Evolutionary conservation across 257 asterid genomes (phyloP).

Genomic region (Schizonepeta tenuifolia): DNA sequence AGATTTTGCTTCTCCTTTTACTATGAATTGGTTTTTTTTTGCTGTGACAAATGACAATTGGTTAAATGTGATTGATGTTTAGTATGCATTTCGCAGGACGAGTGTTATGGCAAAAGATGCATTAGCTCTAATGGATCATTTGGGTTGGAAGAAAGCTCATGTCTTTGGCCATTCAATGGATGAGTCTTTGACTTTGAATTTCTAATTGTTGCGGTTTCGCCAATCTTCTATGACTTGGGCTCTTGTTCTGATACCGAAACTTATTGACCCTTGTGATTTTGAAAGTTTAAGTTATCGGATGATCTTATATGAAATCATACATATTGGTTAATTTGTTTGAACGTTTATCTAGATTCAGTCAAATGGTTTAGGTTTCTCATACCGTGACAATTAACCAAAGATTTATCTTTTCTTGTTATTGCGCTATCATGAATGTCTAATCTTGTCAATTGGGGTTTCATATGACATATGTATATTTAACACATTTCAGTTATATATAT

Average conservation of each 20-base stretch:
- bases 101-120: slow-evolving; percentile 92
- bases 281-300: neutral
- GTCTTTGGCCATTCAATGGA: slow-evolving; percentile 99
- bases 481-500: neutral
- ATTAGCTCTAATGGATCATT: slow-evolving; percentile 88
- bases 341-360: slow-evolving; percentile 6
- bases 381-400: neutral
- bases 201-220: slow-evolving; percentile 39
- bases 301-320: neutral
- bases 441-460: slow-evolving; percentile 3
- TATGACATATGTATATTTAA: neutral
- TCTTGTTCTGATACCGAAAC: slow-evolving; percentile 5
- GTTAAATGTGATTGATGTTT: neutral
- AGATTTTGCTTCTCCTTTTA: slow-evolving; percentile 22
- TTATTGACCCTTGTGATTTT: slow-evolving; percentile 6
- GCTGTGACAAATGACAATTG: slow-evolving; percentile 1
- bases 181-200: slow-evolving; percentile 45
- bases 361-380: neutral
- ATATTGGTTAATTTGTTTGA: neutral
- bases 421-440: neutral
- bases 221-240: slow-evolving; percentile 2
- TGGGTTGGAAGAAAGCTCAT: slow-evolving; percentile 93
- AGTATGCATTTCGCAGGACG: slow-evolving; percentile 55
- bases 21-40: neutral
- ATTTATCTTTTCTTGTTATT: neutral